Conservation (phyloP, 495 filamentous ascomycete species). For the Talaromyces trachyspermus region DNA sequence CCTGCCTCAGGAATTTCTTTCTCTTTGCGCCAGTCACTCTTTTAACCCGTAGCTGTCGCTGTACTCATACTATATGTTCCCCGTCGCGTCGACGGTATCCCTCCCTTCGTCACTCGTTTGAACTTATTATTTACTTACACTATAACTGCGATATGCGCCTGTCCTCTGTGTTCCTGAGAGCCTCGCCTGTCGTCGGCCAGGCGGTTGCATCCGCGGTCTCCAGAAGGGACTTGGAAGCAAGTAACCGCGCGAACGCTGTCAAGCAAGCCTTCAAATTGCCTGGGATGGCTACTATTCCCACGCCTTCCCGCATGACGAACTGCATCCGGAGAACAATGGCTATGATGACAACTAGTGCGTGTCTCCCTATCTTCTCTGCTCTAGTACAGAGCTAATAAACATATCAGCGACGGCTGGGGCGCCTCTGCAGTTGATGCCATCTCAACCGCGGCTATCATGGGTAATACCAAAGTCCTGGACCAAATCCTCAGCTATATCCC, state of each 20-base stretch:
- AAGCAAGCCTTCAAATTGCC: constrained; percentile 68
- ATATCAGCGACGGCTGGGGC: constrained; percentile 73
- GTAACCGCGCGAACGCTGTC: constrained; percentile 52
- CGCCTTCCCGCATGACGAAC: constrained; percentile 72
- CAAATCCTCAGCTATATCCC: constrained; percentile 63
- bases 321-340: constrained; percentile 59
- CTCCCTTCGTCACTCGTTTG: background rate
- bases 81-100: background rate
- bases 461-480: constrained; percentile 55
- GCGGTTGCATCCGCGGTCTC: constrained; percentile 11
- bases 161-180: constrained; percentile 18
- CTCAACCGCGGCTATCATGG: constrained; percentile 75
- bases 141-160: constrained; percentile 33
- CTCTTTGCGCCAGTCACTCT: no score
- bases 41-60: no score
- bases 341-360: constrained; percentile 62
- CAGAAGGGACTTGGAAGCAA: constrained; percentile 8
- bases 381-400: constrained; percentile 9
- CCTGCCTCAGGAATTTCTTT: background rate
- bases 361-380: background rate
- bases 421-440: constrained; percentile 79
- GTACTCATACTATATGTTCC: no score
- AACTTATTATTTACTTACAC: no score
- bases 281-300: constrained; percentile 79
- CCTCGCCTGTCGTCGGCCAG: constrained; percentile 21